These are phyloP conservation scores for Xanthoconium purpureum DNA, from an alignment of 768 basidiomycete genomes.

Conservation along the genomic window DNA sequence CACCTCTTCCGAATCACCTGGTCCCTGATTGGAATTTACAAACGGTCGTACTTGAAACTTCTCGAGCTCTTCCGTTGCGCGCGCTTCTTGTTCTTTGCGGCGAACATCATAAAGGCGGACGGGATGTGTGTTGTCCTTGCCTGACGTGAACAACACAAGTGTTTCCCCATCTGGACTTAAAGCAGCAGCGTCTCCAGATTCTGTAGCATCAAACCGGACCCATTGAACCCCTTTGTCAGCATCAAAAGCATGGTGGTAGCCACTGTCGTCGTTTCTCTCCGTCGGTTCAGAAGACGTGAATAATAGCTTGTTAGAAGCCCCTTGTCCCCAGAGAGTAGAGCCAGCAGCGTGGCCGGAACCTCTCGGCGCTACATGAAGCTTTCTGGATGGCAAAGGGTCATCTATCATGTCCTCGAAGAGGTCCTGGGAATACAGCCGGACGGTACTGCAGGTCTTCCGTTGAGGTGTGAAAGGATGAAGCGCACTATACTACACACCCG, in stretches of 20 bases:
- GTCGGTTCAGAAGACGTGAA: slow-evolving; percentile 58
- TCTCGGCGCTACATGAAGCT: slow-evolving; percentile 15
- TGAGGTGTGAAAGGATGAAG: neutral
- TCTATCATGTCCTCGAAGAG: slow-evolving; percentile 21
- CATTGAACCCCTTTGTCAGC: slow-evolving; percentile 18
- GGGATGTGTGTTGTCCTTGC: slow-evolving; percentile 26
- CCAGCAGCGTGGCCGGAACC: slow-evolving; percentile 37
- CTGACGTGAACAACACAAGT: slow-evolving; percentile 33
- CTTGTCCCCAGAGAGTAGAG: slow-evolving; percentile 51
- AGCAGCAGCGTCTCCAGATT: slow-evolving; percentile 53
- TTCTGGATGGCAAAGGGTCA: slow-evolving; percentile 11
- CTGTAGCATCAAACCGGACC: slow-evolving; percentile 42
- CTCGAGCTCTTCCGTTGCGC: slow-evolving; percentile 33
- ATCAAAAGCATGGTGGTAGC: slow-evolving; percentile 55
- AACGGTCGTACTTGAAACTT: slow-evolving; percentile 26
- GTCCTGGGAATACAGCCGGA: slow-evolving; percentile 22
- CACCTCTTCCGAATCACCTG: slow-evolving; percentile 40
- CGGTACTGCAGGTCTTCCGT: slow-evolving; percentile 15
- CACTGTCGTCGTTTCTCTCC: slow-evolving; percentile 21
- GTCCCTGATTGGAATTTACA: neutral
- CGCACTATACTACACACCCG: slow-evolving; percentile 21
- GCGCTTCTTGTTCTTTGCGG: slow-evolving; percentile 28
- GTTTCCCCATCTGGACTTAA: slow-evolving; percentile 43
- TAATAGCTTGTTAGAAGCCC: slow-evolving; percentile 36
- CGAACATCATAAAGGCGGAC: slow-evolving; percentile 55